phyloP scores from a whole-genome alignment of 805 yeast species.

The Saturnispora saitoi region DNA sequence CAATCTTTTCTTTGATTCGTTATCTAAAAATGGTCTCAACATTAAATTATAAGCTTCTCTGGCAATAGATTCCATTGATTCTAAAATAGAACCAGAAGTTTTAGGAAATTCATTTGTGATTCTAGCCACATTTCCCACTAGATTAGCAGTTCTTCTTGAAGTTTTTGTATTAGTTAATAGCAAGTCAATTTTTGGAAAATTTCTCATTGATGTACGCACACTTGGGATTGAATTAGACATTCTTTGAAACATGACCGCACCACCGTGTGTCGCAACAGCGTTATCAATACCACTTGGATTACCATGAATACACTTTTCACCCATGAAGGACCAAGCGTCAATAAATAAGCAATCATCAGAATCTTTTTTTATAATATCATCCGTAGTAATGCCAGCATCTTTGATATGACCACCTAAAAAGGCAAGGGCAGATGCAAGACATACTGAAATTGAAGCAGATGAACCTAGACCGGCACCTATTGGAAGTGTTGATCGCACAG shows the following conservation, averaged over 20 bases:
- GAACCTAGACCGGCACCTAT: slow-evolving; percentile 97
- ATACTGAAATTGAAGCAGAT: slow-evolving; percentile 83
- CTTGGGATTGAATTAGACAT: slow-evolving; percentile 46
- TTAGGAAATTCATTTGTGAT: slow-evolving; percentile 45
- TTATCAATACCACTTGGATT: slow-evolving; percentile 96
- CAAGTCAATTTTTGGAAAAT: slow-evolving; percentile 66
- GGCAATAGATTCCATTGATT: slow-evolving; percentile 69
- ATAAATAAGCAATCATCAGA: slow-evolving; percentile 48
- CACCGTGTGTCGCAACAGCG: slow-evolving; percentile 92
- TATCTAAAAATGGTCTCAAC: slow-evolving; percentile 42
- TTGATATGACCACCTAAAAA: slow-evolving; percentile 48
- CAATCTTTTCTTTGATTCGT: slow-evolving; percentile 34
- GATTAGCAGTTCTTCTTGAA: slow-evolving; percentile 79
- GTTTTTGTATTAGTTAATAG: slow-evolving; percentile 76
- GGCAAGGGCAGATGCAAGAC: slow-evolving; percentile 67
- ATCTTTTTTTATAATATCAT: slow-evolving; percentile 30
- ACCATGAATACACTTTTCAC: slow-evolving; percentile 93
- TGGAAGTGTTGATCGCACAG: slow-evolving; percentile 77
- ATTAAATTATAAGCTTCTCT: slow-evolving; percentile 62
- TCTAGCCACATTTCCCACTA: slow-evolving; percentile 69
- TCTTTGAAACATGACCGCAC: slow-evolving; percentile 86
- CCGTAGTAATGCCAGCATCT: slow-evolving; percentile 28
- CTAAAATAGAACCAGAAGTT: slow-evolving; percentile 50
- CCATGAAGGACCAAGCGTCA: slow-evolving; percentile 83
- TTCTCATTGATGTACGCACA: slow-evolving; percentile 57